Evolutionary conservation across 805 yeast species (phyloP), one percentile per base, ranked within the genome.

Genomic region (Ogataea corticis): DNA sequence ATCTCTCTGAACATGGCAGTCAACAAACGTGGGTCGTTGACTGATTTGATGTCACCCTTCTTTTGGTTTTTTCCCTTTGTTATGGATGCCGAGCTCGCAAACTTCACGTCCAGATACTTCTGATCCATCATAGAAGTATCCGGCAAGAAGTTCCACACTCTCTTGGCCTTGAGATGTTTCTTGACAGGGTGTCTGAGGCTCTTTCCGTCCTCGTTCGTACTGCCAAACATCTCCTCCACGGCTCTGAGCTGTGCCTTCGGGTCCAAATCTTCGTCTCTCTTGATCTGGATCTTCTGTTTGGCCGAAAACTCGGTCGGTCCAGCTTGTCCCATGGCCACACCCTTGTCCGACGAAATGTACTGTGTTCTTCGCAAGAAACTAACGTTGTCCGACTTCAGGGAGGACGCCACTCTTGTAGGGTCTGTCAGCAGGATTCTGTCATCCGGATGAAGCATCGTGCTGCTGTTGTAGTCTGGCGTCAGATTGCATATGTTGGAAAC

Each of bases 341-440:
- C 67, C 60, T 75, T 75, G 41, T 80, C 83, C 30, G 86, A 80
- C 10, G 96, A 79, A 48, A 89, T 85, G 63, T 92, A 92, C 62
- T 94, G 98, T 0, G 99, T 92, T 70, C 98, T 82, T 70, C 97
- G 83, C 62, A 92, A 75, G 68, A 92, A 91, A n/a, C 68, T 59
- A 19, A 68, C 71, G 33, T 46, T 48, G 23, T 62, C 65, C 10
- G 61, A 55, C 36, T 62, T 48, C 75, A 75, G 57, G 59, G 77
- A 46, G 62, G 61, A 64, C 48, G 72, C 70, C 16, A 75, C 71
- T 18, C 76, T 73, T 3, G 77, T 80, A 18, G 97, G 96, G 62
- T 90, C 97, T 60, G 89, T 79, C 44, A 94, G 73, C 41, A 92
- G 72, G 9, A 77, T 77, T 52, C 81, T 72, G 67, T 94, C 97